Evolutionary conservation across 352 stramenopile species (phyloP).

Genomic region (Phytopythium mirpurense): DNA sequence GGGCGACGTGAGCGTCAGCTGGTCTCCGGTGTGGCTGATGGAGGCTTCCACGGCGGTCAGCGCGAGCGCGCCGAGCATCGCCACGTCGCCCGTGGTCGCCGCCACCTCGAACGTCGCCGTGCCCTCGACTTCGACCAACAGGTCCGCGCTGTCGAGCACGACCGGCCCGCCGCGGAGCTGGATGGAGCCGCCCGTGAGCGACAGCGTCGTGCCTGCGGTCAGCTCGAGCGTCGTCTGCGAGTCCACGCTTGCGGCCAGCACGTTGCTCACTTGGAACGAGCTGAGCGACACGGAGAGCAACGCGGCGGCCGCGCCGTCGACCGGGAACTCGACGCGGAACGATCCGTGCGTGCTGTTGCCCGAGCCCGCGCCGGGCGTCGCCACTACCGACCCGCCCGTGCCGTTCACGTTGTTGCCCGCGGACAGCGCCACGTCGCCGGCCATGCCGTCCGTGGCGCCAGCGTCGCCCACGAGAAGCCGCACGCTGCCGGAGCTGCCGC

Average conservation of each 20-base stretch:
- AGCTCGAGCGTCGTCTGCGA: conserved; percentile 28
- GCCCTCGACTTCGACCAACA: background rate
- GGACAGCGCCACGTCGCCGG: conserved; percentile 25
- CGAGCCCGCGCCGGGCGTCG: conserved; percentile 31
- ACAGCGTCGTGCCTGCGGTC: conserved; percentile 19
- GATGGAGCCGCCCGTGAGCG: conserved; percentile 19
- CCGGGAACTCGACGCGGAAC: conserved; percentile 34
- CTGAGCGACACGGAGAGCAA: conserved; percentile 29
- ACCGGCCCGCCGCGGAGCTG: background rate
- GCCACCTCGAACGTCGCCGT: background rate
- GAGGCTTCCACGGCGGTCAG: background rate
- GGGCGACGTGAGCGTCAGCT: background rate
- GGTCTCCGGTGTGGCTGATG: background rate
- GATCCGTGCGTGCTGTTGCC: conserved; percentile 17
- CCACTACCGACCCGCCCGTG: conserved; percentile 33
- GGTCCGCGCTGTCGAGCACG: conserved; percentile 1
- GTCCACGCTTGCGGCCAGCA: conserved; percentile 23
- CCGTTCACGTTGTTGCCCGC: conserved; percentile 28
- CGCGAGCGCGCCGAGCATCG: conserved; percentile 1
- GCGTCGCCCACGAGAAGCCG: conserved; percentile 31
- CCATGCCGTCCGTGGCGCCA: conserved; percentile 12
- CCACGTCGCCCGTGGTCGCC: background rate
- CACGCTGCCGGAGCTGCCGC: conserved; percentile 17
- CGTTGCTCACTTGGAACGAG: conserved; percentile 27
- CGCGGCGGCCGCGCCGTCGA: background rate